Evolutionary conservation across 2,329 filamentous ascomycete genomes (phyloP), one percentile per base, ranked within the genome.

Genomic region (Ophiosphaerella herpotricha): DNA sequence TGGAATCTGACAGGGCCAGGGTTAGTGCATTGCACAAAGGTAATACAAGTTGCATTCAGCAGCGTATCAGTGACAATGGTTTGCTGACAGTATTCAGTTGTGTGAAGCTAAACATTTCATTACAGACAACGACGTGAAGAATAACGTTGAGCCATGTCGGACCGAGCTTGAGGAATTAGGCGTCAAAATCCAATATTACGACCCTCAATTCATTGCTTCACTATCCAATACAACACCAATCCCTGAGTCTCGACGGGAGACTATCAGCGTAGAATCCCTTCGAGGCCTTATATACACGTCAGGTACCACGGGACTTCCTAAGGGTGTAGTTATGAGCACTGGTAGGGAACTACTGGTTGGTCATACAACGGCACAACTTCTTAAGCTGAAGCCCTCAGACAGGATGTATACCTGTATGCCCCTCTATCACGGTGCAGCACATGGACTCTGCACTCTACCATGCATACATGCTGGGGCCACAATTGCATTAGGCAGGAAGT

Each of bases 41-140:
- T 70, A 41, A 26, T 55, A 48, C 18, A 75, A 80, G 35, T 71
- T 6, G 58, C 70, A 2, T 67, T 71, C 26, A 3, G 24, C 24
- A 13, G 12, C 9, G 7, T 45, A 1, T 31, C 18, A 4, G 4
- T 21, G 18, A 26, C 2, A 40, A 14, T 3, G 13, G 11, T 23
- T 31, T 8, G 79, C 80, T 11, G 81, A 88, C 66, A 71, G 74
- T 33, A 4, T 12, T 60, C 82, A 47, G 73, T 76, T 42, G 60
- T 90, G 49, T 75, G 70, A 70, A 68, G 51, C 55, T 74, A 75
- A 43, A 75, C 83, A 54, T 65, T 74, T 52, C 67, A 73, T 14
- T 71, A 76, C 44, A 72, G 78, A 38, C 71, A 75, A 0, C 69
- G 78, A 50, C 72, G 81, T 56, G 80, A 83, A 2, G 74, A 75